Percentiles rank a stretch among this genome's conserved stretches.
Evolutionary conservation across 1,284 basidiomycete species (phyloP).

Genomic region (Leccinum idahoense): DNA sequence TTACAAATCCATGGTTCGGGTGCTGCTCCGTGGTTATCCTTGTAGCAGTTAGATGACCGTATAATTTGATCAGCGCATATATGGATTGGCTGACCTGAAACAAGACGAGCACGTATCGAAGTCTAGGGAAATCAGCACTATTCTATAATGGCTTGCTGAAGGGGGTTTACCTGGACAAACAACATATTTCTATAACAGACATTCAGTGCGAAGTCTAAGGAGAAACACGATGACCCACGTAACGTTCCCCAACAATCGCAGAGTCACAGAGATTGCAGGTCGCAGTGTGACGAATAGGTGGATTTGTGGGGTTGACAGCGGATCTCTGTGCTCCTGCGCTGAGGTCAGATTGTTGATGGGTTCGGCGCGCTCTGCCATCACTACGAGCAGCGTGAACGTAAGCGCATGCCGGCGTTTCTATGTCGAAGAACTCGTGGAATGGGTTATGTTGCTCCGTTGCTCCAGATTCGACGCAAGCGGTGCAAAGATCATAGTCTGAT

Average conservation of each 20-base stretch:
- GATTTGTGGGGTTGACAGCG: conserved; percentile 3
- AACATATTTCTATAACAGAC: conserved; percentile 55
- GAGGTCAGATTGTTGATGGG: conserved; percentile 1
- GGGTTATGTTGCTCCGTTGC: conserved; percentile 46
- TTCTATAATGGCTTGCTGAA: not conserved
- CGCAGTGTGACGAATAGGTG: conserved; percentile 49
- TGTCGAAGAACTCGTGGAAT: conserved; percentile 66
- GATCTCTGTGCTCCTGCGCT: conserved; percentile 6
- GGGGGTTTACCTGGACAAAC: conserved; percentile 47
- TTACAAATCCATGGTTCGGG: conserved; percentile 74
- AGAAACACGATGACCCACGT: conserved; percentile 41
- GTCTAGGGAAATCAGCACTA: conserved; percentile 34
- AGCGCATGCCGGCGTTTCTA: conserved; percentile 58
- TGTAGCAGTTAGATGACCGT: conserved; percentile 3
- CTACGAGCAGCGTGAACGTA: conserved; percentile 56
- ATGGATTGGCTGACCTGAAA: conserved; percentile 43
- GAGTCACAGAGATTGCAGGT: conserved; percentile 75
- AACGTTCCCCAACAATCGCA: conserved; percentile 60
- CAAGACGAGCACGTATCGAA: conserved; percentile 74
- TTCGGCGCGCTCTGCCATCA: conserved; percentile 12
- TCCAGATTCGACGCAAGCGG: conserved; percentile 44
- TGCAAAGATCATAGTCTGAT: conserved; percentile 70
- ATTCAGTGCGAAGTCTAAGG: conserved; percentile 5
- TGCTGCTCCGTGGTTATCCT: conserved; percentile 71
- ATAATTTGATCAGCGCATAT: not conserved